Percentiles rank a stretch among this genome's conserved stretches.
Conservation (phyloP, 495 filamentous ascomycete genomes). For the Viridothelium virens region DNA sequence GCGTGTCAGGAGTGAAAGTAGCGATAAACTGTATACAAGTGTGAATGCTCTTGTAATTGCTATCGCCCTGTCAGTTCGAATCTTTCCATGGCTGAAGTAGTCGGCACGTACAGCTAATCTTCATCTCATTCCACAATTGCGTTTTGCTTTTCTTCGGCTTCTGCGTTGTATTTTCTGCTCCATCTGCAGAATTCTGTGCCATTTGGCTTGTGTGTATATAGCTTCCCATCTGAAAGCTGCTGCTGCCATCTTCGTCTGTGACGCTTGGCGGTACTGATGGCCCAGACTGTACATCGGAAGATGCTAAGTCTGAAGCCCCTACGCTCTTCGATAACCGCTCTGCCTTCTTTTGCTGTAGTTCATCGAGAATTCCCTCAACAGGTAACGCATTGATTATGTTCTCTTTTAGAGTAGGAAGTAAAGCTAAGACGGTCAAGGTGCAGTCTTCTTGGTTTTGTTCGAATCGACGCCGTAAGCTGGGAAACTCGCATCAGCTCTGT, state of each 20-base stretch:
- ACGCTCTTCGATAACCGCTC: conserved; percentile 57
- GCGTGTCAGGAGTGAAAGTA: conserved; percentile 85
- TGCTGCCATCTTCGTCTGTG: conserved; percentile 67
- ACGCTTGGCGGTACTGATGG: conserved; percentile 68
- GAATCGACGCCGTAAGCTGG: conserved; percentile 84
- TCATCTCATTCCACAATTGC: conserved; percentile 95
- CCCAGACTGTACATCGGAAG: conserved; percentile 43
- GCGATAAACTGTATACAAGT: conserved; percentile 79
- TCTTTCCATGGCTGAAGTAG: conserved; percentile 14
- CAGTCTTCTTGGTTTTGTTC: conserved; percentile 99
- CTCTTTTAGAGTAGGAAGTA: conserved; percentile 82
- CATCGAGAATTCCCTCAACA: conserved; percentile 79
- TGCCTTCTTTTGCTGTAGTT: conserved; percentile 89
- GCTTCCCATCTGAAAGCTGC: conserved; percentile 70
- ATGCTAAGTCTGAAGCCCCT: conserved; percentile 40
- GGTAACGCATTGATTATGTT: conserved; percentile 81
- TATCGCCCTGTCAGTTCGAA: conserved; percentile 31
- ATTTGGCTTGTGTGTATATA: conserved; percentile 74
- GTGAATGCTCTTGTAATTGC: conserved; percentile 87
- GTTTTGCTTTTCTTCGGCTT: conserved; percentile 69
- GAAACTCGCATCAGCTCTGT: not conserved
- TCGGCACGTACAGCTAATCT: conserved; percentile 69
- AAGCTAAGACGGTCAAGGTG: conserved; percentile 92
- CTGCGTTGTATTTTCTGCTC: conserved; percentile 27
- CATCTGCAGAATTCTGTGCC: conserved; percentile 41